These are phyloP conservation scores for Saccharomycopsis sp. DNA, from an alignment of 805 yeast genomes.

Conservation along the genomic window DNA sequence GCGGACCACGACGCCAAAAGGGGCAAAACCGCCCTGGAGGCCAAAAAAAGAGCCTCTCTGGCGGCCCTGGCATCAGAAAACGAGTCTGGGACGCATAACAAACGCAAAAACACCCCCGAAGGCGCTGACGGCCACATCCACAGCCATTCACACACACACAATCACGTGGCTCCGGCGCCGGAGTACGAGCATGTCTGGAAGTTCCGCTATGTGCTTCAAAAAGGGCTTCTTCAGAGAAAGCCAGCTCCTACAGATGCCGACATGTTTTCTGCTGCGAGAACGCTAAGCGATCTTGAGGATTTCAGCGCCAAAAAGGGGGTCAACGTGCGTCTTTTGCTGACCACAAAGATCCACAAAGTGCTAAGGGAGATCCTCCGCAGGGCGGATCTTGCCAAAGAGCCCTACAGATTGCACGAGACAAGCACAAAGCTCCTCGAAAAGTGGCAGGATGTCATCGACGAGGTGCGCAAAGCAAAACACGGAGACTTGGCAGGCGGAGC, in stretches of 20 bases:
- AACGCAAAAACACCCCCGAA: not conserved
- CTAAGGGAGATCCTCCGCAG: slow-evolving; percentile 17
- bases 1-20: not conserved
- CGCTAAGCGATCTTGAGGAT: slow-evolving; percentile 8
- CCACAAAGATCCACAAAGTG: slow-evolving; percentile 18
- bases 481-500: not conserved
- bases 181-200: slow-evolving; percentile 9
- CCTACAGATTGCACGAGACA: slow-evolving; percentile 7
- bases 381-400: slow-evolving; percentile 3
- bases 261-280: not conserved
- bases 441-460: slow-evolving; percentile 15
- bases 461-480: slow-evolving; percentile 15
- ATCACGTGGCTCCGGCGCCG: not conserved
- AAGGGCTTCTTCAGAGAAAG: slow-evolving; percentile 17
- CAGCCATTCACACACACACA: not conserved
- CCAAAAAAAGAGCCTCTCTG: not conserved
- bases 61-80: not conserved
- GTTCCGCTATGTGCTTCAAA: slow-evolving; percentile 17
- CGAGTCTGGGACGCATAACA: not conserved
- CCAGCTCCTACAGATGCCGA: slow-evolving; percentile 7
- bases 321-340: slow-evolving; percentile 4
- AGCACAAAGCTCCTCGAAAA: slow-evolving; percentile 5
- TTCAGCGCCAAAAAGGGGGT: slow-evolving; percentile 3
- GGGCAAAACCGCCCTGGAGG: too few relatives aligned
- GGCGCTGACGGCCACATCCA: not conserved